These are phyloP conservation scores for Pulveroboletus sp. DNA, from an alignment of 768 basidiomycete genomes.

Conservation along the genomic window DNA sequence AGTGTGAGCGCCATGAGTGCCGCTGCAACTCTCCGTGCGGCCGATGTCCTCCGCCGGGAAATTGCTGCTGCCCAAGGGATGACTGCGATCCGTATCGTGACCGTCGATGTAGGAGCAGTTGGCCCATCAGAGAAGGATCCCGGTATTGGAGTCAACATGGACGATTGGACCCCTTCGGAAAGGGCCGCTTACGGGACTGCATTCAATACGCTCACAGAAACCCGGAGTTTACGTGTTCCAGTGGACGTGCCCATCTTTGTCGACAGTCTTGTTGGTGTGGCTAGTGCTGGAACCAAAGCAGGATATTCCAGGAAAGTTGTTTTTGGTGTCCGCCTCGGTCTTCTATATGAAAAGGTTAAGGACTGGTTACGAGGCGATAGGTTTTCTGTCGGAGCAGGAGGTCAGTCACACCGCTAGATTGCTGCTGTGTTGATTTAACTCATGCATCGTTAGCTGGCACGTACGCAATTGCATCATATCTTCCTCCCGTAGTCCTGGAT, in stretches of 20 bases:
- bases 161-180: conserved; percentile 71
- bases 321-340: conserved; percentile 43
- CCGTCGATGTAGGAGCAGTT: conserved; percentile 69
- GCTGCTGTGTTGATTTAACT: conserved; percentile 2
- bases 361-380: conserved; percentile 64
- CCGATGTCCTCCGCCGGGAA: conserved; percentile 73
- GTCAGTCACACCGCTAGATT: conserved; percentile 36
- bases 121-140: conserved; percentile 20
- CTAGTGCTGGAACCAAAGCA: conserved; percentile 47
- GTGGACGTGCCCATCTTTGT: conserved; percentile 57
- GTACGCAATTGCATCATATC: conserved; percentile 63
- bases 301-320: conserved; percentile 37
- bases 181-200: conserved; percentile 68
- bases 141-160: conserved; percentile 47
- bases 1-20: conserved; percentile 70
- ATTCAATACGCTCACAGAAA: conserved; percentile 46
- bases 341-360: conserved; percentile 35
- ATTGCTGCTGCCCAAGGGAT: conserved; percentile 64
- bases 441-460: conserved; percentile 50
- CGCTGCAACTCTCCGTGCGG: conserved; percentile 63
- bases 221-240: conserved; percentile 46
- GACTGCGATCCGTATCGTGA: conserved; percentile 48
- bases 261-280: conserved; percentile 52
- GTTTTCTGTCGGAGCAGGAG: conserved; percentile 75
- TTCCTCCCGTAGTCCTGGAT: conserved; percentile 64